Conservation (phyloP, 805 yeast species). For the Zygoascus ofunaensis region DNA sequence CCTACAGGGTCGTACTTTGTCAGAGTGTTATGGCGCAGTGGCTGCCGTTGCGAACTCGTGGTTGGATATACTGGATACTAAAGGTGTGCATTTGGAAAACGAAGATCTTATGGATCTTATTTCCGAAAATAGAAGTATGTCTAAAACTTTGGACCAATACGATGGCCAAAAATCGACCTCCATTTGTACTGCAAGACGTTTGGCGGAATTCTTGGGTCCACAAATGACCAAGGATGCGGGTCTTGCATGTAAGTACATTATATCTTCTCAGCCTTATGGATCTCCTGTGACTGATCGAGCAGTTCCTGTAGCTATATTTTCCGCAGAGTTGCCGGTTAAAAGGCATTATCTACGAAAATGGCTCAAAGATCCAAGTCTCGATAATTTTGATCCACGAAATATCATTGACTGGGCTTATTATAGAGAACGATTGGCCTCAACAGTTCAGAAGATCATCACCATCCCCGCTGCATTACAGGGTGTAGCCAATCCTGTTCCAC, state of each 20-base stretch:
- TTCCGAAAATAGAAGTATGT: slow-evolving; percentile 94
- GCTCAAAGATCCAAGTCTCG: slow-evolving; percentile 70
- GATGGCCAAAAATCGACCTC: slow-evolving; percentile 89
- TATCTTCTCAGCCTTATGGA: slow-evolving; percentile 69
- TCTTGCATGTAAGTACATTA: slow-evolving; percentile 87
- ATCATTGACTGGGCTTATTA: slow-evolving; percentile 93
- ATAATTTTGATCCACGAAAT: slow-evolving; percentile 75
- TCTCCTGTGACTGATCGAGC: slow-evolving; percentile 96
- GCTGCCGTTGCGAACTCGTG: slow-evolving; percentile 91
- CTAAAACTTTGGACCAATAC: slow-evolving; percentile 81
- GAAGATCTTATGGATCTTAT: slow-evolving; percentile 89
- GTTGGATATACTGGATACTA: slow-evolving; percentile 86
- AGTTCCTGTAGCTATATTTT: slow-evolving; percentile 89
- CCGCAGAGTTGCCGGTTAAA: slow-evolving; percentile 67
- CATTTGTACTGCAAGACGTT: slow-evolving; percentile 85
- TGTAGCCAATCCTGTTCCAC: slow-evolving; percentile 83
- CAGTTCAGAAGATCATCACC: slow-evolving; percentile 86
- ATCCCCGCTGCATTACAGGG: slow-evolving; percentile 96
- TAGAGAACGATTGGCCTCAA: slow-evolving; percentile 82
- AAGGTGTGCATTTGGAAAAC: slow-evolving; percentile 81
- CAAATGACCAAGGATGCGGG: slow-evolving; percentile 97
- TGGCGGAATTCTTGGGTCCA: slow-evolving; percentile 91
- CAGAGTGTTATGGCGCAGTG: slow-evolving; percentile 76
- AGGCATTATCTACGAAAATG: slow-evolving; percentile 68
- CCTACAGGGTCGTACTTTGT: slow-evolving; percentile 72